Evolutionary conservation across 345 rosid species (phyloP).

Genomic region (Mangifera indica): DNA sequence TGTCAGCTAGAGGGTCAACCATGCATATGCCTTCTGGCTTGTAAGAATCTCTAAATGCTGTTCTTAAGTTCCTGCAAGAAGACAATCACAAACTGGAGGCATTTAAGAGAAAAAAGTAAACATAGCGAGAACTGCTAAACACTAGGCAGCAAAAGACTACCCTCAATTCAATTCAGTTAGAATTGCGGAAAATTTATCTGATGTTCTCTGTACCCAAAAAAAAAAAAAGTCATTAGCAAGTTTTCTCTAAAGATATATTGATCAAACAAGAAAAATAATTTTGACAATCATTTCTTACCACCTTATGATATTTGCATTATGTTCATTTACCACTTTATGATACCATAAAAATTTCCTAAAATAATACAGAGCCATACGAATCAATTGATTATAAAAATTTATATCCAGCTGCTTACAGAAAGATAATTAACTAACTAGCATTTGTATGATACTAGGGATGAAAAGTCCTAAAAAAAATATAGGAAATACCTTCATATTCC

Average conservation of each 20-base stretch:
- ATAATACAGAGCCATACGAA: neutral
- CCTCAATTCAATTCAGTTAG: conserved; percentile 76
- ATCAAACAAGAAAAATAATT: conserved; percentile 23
- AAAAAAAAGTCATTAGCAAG: conserved; percentile 9
- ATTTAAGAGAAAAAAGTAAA: neutral
- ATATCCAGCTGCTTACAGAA: neutral
- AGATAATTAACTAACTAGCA: conserved; percentile 8
- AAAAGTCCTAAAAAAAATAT: neutral
- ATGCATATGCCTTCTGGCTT: conserved; percentile 62
- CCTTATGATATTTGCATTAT: conserved; percentile 68
- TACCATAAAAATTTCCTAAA: neutral
- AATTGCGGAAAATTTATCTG: conserved; percentile 53
- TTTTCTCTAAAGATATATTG: conserved; percentile 9
- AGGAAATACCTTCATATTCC: neutral
- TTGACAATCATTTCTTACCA: conserved; percentile 39
- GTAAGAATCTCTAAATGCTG: conserved; percentile 52
- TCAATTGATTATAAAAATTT: conserved; percentile 4
- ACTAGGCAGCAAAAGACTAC: neutral
- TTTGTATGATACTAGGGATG: neutral
- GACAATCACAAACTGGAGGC: conserved; percentile 6
- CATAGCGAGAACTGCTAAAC: neutral
- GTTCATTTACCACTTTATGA: conserved; percentile 40
- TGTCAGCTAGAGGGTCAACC: conserved; percentile 56
- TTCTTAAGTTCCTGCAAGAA: conserved; percentile 58
- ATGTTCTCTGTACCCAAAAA: conserved; percentile 70